Conservation (phyloP, 441 rosid genomes). For the Rhodomyrtus psidioides region DNA sequence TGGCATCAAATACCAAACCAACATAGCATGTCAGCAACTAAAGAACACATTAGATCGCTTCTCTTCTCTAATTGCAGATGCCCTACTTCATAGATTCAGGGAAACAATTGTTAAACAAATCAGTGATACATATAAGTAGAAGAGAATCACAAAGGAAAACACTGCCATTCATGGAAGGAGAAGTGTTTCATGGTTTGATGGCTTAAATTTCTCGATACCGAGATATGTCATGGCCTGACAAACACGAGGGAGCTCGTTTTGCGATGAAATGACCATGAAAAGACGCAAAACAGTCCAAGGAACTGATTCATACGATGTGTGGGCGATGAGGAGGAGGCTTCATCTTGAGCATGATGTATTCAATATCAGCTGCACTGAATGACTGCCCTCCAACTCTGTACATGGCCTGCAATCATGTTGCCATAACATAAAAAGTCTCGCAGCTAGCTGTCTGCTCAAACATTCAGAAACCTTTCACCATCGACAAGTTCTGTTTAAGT, state of each 20-base stretch:
- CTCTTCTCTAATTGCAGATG: neutral
- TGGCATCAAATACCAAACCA: slow-evolving; percentile 9
- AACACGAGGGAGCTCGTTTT: neutral
- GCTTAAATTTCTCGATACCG: neutral
- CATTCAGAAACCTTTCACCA: neutral
- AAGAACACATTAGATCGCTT: neutral
- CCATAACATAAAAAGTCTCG: slow-evolving; percentile 1
- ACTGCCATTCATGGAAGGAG: neutral
- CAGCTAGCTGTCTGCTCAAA: neutral
- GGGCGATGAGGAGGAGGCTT: slow-evolving; percentile 55
- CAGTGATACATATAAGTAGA: neutral
- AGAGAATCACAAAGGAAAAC: neutral
- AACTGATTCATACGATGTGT: slow-evolving; percentile 40
- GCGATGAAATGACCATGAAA: neutral
- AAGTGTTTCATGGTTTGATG: neutral
- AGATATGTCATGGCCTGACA: neutral
- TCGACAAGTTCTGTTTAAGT: neutral
- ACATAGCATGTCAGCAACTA: neutral
- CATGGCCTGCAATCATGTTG: slow-evolving; percentile 40
- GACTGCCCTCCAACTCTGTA: slow-evolving; percentile 61
- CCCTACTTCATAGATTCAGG: neutral
- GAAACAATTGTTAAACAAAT: neutral
- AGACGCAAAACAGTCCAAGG: neutral
- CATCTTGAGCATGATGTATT: slow-evolving; percentile 52
- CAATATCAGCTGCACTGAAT: slow-evolving; percentile 55